A percentile compares a stretch with the other conserved stretches of the same genome.
Evolutionary conservation across 1,284 basidiomycete species (phyloP).

Genomic region (Boletus subluridellus): DNA sequence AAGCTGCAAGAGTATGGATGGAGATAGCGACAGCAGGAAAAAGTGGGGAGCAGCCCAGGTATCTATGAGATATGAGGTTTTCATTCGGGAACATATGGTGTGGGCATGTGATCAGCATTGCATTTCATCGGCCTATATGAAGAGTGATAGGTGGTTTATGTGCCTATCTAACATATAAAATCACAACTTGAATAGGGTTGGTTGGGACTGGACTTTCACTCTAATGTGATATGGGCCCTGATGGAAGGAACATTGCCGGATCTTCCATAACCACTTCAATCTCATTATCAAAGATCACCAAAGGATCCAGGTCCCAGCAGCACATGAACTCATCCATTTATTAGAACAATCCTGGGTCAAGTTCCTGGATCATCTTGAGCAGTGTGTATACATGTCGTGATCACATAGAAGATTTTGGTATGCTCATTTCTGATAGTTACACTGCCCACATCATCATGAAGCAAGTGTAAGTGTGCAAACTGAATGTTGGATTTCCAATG

Average conservation of each 20-base stretch:
- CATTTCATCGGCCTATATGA: no score
- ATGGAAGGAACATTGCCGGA: slow-evolving; percentile 6
- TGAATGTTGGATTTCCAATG: neutral
- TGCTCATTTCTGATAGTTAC: neutral
- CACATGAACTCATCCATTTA: neutral
- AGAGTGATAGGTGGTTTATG: slow-evolving; percentile 5
- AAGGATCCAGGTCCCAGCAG: slow-evolving; percentile 1
- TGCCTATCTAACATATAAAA: no score
- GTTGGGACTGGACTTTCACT: slow-evolving; percentile 8
- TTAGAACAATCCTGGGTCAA: neutral
- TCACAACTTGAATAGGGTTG: neutral
- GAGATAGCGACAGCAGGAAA: no score
- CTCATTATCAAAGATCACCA: slow-evolving; percentile 3
- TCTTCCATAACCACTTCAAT: slow-evolving; percentile 4
- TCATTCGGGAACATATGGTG: no score
- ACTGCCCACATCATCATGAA: slow-evolving; percentile 8
- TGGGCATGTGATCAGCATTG: no score
- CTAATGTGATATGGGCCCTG: slow-evolving; percentile 2
- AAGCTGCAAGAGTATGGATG: no score
- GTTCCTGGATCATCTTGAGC: slow-evolving; percentile 6
- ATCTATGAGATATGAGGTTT: no score
- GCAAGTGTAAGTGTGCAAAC: slow-evolving; percentile 1
- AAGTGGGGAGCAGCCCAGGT: no score
- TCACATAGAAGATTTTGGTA: neutral
- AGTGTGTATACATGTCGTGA: neutral